Evolutionary conservation across 176 grass and related monocot species (phyloP).

Genomic region (Panicum miliaceum): DNA sequence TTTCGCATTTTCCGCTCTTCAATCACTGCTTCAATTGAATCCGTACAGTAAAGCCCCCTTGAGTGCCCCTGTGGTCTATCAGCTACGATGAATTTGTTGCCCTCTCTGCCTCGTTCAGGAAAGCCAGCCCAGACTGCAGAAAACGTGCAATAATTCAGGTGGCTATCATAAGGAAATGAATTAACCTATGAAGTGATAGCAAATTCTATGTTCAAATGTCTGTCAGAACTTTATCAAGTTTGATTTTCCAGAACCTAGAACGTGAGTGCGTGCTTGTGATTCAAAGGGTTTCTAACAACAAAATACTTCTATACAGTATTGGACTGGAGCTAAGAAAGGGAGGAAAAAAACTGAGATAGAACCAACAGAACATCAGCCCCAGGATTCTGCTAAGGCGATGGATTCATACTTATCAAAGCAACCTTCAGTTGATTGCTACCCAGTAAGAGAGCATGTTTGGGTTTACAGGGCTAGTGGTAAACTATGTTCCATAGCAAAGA

Average conservation of each 20-base stretch:
- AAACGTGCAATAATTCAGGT: conserved; percentile 18
- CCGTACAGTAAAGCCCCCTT: conserved; percentile 65
- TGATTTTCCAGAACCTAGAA: neutral
- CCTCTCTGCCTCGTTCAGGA: conserved; percentile 65
- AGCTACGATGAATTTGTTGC: conserved; percentile 69
- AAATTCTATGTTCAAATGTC: neutral
- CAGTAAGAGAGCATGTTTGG: neutral
- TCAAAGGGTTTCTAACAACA: neutral
- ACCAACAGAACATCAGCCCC: neutral
- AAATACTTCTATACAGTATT: neutral
- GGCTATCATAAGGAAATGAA: neutral
- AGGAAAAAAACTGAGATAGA: neutral
- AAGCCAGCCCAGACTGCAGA: conserved; percentile 81
- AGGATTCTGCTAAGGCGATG: neutral
- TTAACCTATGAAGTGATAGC: neutral
- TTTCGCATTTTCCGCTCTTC: conserved; percentile 68
- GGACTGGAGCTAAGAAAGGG: neutral
- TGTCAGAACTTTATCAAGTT: neutral
- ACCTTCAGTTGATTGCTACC: neutral
- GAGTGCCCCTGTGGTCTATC: conserved; percentile 59
- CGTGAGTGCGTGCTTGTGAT: neutral
- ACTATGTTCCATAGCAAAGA: neutral
- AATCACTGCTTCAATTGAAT: conserved; percentile 65
- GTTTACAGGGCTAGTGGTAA: neutral
- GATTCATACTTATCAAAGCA: neutral